Evolutionary conservation across 2,329 filamentous ascomycete species (phyloP).

Genomic region (Neocatenulostroma microsporum): DNA sequence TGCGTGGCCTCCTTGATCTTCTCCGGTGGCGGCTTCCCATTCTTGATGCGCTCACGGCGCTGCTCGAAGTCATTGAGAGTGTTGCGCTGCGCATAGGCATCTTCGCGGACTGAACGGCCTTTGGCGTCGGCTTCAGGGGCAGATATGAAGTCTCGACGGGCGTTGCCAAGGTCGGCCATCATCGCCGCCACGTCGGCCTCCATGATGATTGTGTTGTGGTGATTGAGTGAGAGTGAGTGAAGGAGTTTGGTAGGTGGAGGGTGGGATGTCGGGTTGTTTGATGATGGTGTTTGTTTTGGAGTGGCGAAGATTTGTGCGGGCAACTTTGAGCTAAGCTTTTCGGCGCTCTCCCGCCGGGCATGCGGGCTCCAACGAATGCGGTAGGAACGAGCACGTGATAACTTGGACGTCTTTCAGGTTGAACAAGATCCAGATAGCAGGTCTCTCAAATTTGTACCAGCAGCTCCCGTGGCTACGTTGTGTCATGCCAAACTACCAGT

Average conservation of each 20-base stretch:
- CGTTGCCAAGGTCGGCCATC: slow-evolving; percentile 19
- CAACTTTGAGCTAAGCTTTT: no score
- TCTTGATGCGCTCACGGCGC: slow-evolving; percentile 1
- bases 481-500: no score
- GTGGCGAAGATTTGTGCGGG: no score
- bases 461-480: no score
- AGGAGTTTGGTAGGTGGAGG: background rate
- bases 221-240: background rate
- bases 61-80: slow-evolving; percentile 3
- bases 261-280: no score
- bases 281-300: no score
- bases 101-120: background rate
- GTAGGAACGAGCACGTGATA: no score
- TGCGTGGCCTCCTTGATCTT: background rate
- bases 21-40: background rate
- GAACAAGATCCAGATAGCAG: no score
- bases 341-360: no score
- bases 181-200: slow-evolving; percentile 15
- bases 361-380: no score
- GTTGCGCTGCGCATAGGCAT: background rate
- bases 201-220: slow-evolving; percentile 8
- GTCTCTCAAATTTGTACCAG: no score
- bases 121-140: slow-evolving; percentile 10
- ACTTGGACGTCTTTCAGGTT: no score
- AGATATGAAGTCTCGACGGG: slow-evolving; percentile 17